Evolutionary conservation across 768 basidiomycete genomes (phyloP).

Genomic region (Thelephora ganbajun): DNA sequence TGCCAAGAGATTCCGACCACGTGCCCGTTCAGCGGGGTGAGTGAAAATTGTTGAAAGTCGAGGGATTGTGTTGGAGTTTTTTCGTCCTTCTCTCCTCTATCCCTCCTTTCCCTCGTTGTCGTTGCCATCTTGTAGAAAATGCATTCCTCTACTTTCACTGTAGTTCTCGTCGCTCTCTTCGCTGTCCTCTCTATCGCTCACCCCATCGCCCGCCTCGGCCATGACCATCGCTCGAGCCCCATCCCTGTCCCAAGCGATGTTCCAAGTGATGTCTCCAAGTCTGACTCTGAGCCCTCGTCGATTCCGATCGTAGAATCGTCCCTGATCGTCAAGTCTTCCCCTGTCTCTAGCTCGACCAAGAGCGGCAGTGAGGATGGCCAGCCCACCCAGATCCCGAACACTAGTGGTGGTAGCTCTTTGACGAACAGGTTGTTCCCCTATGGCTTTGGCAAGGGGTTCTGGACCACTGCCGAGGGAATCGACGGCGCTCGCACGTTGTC

Average conservation of each 20-base stretch:
- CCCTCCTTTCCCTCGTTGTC: too few relatives aligned
- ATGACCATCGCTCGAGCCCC: background rate
- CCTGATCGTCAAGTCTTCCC: too few relatives aligned
- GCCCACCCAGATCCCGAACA: slow-evolving; percentile 2
- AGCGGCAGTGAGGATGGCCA: background rate
- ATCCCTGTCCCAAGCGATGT: background rate
- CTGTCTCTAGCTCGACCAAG: too few relatives aligned
- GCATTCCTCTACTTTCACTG: too few relatives aligned
- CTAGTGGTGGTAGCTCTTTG: background rate
- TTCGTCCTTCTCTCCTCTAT: too few relatives aligned
- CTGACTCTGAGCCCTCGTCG: too few relatives aligned
- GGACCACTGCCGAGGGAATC: slow-evolving; percentile 31
- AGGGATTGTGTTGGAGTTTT: too few relatives aligned
- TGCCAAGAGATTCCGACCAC: too few relatives aligned
- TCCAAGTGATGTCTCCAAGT: background rate
- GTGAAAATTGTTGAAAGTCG: too few relatives aligned
- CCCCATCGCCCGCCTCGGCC: slow-evolving; percentile 2
- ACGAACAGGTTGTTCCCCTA: background rate
- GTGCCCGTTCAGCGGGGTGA: too few relatives aligned
- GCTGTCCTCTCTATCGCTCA: background rate
- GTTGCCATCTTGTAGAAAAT: too few relatives aligned
- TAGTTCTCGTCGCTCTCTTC: slow-evolving; percentile 6
- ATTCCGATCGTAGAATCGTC: too few relatives aligned
- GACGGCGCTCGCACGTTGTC: slow-evolving; percentile 23
- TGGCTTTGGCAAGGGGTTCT: slow-evolving; percentile 26